Conservation (phyloP, 2,329 filamentous ascomycete genomes). For the Furcasterigmium sp. region DNA sequence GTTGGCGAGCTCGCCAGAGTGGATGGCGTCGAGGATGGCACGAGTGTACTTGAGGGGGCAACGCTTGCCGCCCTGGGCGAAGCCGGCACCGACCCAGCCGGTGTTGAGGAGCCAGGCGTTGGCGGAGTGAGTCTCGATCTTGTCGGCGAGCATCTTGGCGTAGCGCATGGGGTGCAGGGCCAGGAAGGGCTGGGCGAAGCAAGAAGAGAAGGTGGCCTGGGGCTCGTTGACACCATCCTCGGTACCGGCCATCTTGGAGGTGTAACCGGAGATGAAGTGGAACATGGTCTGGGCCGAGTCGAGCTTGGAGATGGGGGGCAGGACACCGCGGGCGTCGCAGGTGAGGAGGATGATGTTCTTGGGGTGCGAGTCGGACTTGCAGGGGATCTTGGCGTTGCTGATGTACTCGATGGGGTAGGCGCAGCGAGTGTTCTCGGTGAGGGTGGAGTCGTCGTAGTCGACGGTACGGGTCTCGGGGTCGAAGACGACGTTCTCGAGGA, state of each 20-base stretch:
- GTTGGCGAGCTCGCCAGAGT: constrained; percentile 91
- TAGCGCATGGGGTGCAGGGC: constrained; percentile 99
- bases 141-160: constrained; percentile 95
- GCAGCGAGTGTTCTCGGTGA: constrained; percentile 97
- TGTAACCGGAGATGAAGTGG: constrained; percentile 99
- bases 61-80: constrained; percentile 87
- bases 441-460: constrained; percentile 90
- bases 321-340: constrained; percentile 94
- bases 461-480: constrained; percentile 83
- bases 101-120: constrained; percentile 99
- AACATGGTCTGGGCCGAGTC: constrained; percentile 96
- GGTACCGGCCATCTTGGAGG: constrained; percentile 99
- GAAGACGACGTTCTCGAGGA: constrained; percentile 98
- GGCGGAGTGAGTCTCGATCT: constrained; percentile 91
- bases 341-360: constrained; percentile 96
- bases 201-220: constrained; percentile 97
- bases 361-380: constrained; percentile 80
- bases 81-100: constrained; percentile 91
- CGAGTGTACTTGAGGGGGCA: constrained; percentile 99
- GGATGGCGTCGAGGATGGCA: constrained; percentile 96
- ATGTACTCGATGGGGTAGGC: constrained; percentile 99
- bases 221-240: constrained; percentile 96
- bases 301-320: constrained; percentile 97
- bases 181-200: constrained; percentile 98
- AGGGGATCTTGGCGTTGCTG: constrained; percentile 97